These are phyloP conservation scores for Meredithiella fracta DNA, from an alignment of 2,329 filamentous ascomycete genomes.

Conservation along the genomic window DNA sequence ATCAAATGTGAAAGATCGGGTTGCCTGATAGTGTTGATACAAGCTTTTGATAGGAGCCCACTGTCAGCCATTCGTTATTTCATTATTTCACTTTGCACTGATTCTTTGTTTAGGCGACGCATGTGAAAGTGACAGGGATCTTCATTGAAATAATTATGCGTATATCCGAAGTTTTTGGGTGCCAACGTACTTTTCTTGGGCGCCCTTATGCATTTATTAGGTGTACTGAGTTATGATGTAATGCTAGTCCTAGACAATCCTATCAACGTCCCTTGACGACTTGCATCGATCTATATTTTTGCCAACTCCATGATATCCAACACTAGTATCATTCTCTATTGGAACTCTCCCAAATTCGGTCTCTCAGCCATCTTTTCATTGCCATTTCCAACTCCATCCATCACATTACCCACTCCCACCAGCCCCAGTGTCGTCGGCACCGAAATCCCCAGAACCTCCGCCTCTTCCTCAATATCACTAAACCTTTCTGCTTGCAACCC, in stretches of 20 bases:
- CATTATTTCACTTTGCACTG: too few relatives aligned
- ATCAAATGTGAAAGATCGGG: neutral
- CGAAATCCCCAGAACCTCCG: slow-evolving; percentile 5
- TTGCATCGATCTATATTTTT: neutral
- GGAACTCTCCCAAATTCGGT: neutral
- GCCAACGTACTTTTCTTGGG: neutral
- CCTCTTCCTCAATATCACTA: slow-evolving; percentile 10
- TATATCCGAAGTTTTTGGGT: too few relatives aligned
- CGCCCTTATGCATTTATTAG: neutral
- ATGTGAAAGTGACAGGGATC: neutral
- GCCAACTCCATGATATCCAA: neutral
- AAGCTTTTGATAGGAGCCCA: neutral
- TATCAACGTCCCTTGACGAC: too few relatives aligned
- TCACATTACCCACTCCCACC: neutral
- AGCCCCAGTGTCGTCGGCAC: neutral
- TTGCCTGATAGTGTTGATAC: neutral
- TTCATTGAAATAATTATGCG: too few relatives aligned
- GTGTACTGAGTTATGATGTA: neutral
- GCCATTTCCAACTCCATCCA: neutral
- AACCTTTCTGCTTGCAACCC: neutral
- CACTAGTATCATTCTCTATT: neutral
- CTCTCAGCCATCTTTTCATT: neutral
- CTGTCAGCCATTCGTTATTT: neutral
- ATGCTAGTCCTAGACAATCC: neutral
- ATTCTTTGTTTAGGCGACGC: neutral